Evolutionary conservation across 768 basidiomycete species (phyloP).

Genomic region (Kockovaella imperatae): DNA sequence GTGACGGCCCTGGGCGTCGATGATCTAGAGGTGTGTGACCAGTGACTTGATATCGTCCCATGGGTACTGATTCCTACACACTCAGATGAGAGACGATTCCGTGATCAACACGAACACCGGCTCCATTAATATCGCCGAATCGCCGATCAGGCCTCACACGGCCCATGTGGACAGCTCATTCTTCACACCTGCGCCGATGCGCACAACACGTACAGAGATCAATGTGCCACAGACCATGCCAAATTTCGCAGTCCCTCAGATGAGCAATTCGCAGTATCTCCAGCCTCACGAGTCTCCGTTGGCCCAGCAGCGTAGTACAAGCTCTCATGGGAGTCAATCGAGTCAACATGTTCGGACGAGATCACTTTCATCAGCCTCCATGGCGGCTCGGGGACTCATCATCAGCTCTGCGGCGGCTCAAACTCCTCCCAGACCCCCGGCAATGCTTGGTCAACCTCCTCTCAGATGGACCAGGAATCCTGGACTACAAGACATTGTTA

Average conservation of each 20-base stretch:
- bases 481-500: no score
- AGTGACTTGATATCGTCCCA: background rate
- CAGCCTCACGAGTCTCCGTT: constrained; percentile 1
- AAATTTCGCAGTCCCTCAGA: no score
- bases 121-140: constrained; percentile 5
- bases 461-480: no score
- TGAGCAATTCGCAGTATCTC: no score
- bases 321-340: no score
- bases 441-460: no score
- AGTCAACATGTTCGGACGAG: constrained; percentile 14
- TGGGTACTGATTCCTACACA: background rate
- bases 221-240: background rate
- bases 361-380: constrained; percentile 23
- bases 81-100: no score
- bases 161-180: constrained; percentile 2
- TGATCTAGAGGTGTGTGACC: background rate
- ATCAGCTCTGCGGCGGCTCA: constrained; percentile 8
- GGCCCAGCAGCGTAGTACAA: background rate
- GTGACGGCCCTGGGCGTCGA: background rate
- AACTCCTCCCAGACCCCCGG: no score
- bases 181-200: constrained; percentile 14
- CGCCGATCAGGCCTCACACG: background rate
- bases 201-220: background rate
- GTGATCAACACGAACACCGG: background rate
- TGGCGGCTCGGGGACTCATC: constrained; percentile 19